phyloP scores from a whole-genome alignment of 179 eudicot genomes.

The Patellifolia procumbens region DNA sequence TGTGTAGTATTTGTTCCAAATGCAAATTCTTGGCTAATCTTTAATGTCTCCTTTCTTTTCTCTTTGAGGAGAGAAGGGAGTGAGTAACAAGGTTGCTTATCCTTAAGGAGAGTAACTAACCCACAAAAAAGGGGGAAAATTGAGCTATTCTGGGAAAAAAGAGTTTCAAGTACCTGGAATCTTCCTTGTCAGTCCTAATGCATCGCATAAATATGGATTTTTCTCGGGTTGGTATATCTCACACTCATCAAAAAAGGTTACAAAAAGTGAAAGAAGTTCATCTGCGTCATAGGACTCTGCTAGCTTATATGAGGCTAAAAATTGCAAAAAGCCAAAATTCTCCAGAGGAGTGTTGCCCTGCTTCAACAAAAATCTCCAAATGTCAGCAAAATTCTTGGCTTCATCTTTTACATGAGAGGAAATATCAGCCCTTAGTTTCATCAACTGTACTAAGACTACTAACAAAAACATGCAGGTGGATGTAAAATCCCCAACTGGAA shows the following conservation, averaged over 20 bases:
- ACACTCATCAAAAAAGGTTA: conserved; percentile 3
- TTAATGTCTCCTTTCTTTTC: no score
- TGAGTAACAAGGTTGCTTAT: no score
- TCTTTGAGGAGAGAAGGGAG: no score
- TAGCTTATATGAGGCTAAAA: conserved; percentile 13
- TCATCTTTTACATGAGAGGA: conserved; percentile 10
- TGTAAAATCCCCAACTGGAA: neutral
- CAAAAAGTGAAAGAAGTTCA: conserved; percentile 22
- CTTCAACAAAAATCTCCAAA: conserved; percentile 14
- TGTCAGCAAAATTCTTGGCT: neutral
- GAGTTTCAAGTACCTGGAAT: conserved; percentile 19
- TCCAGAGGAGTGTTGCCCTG: conserved; percentile 1
- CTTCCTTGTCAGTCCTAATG: conserved; percentile 15
- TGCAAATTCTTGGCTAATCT: no score
- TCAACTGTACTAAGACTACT: conserved; percentile 15
- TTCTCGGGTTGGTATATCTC: conserved; percentile 7
- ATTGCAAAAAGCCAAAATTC: conserved; percentile 15
- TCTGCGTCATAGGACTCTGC: neutral
- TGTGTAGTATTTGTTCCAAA: no score
- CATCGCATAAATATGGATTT: conserved; percentile 12
- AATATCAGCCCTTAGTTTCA: conserved; percentile 13
- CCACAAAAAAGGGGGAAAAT: no score
- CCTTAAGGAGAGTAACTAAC: neutral
- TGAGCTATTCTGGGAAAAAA: neutral
- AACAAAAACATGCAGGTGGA: conserved; percentile 12